A percentile compares a stretch with the other conserved stretches of the same genome.
Conservation (phyloP, 148 eudicot species). For the Diospyros lotus region DNA sequence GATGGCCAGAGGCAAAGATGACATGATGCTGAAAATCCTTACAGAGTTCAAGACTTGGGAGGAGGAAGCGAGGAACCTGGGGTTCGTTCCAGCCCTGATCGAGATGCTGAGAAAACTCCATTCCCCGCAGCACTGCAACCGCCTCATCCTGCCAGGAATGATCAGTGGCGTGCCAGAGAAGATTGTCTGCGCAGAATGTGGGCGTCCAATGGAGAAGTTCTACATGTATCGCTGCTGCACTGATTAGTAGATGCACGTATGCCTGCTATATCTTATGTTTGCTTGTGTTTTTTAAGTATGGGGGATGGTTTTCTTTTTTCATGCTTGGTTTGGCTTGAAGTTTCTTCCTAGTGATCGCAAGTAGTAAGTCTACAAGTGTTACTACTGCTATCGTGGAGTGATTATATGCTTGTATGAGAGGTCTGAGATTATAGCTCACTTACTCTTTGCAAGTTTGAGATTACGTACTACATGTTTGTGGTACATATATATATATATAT, state of each 20-base stretch:
- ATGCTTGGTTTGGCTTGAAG: too few species aligned
- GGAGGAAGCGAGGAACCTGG: conserved; percentile 32
- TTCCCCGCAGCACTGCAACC: conserved; percentile 72
- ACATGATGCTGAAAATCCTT: conserved; percentile 32
- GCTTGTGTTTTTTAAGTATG: too few species aligned
- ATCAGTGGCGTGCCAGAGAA: conserved; percentile 47
- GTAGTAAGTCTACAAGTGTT: too few species aligned
- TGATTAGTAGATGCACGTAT: conserved; percentile 24
- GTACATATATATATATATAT: too few species aligned
- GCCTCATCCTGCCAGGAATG: conserved; percentile 69
- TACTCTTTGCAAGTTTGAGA: too few species aligned
- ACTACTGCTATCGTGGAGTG: too few species aligned
- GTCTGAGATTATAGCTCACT: too few species aligned
- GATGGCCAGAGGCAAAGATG: conserved; percentile 54
- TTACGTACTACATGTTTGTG: too few species aligned
- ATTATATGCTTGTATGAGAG: too few species aligned
- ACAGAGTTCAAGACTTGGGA: conserved; percentile 45
- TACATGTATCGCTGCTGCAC: conserved; percentile 92
- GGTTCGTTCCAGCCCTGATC: conserved; percentile 57
- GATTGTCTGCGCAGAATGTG: conserved; percentile 81
- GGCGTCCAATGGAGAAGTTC: conserved; percentile 78
- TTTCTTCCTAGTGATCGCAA: too few species aligned
- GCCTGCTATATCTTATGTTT: too few species aligned
- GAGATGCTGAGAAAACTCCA: conserved; percentile 43
- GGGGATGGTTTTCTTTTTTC: too few species aligned